Evolutionary conservation across 768 basidiomycete species (phyloP).

Genomic region (Termitomyces sp.): DNA sequence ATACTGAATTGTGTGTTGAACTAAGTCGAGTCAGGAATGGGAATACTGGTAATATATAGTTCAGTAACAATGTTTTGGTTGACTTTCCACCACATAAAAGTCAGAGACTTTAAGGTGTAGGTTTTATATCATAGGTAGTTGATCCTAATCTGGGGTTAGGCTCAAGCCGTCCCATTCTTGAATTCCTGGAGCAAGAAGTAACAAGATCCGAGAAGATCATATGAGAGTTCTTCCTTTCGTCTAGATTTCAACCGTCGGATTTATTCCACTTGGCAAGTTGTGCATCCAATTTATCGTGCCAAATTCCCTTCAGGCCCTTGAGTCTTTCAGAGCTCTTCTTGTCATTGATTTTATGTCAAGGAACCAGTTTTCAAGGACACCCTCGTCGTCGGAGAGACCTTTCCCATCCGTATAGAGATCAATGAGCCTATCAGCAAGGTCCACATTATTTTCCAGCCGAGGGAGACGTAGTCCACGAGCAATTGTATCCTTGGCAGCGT

Average conservation of each 20-base stretch:
- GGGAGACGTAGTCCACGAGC: conserved; percentile 22
- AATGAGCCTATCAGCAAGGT: conserved; percentile 23
- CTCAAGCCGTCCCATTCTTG: not conserved
- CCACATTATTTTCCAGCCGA: conserved; percentile 23
- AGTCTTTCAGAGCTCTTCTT: conserved; percentile 9
- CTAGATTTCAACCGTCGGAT: too few relatives aligned
- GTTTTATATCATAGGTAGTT: too few relatives aligned
- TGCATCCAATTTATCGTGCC: conserved; percentile 13
- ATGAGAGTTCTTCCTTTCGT: not conserved
- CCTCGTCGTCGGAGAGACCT: conserved; percentile 23
- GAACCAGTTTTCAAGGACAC: conserved; percentile 21
- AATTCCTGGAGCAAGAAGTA: not conserved
- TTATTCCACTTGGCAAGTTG: conserved; percentile 18
- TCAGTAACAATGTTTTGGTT: too few relatives aligned
- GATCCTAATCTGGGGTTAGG: not conserved
- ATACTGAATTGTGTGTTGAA: too few relatives aligned
- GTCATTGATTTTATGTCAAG: conserved; percentile 18
- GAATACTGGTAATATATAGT: too few relatives aligned
- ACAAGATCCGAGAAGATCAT: not conserved
- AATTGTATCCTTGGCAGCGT: conserved; percentile 24
- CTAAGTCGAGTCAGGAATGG: too few relatives aligned
- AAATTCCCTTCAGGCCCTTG: not conserved
- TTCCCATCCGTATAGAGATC: conserved; percentile 23
- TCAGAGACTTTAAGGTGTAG: too few relatives aligned
- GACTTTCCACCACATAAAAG: too few relatives aligned